Conservation (phyloP, 148 eudicot genomes). For the Simmondsia chinensis region DNA sequence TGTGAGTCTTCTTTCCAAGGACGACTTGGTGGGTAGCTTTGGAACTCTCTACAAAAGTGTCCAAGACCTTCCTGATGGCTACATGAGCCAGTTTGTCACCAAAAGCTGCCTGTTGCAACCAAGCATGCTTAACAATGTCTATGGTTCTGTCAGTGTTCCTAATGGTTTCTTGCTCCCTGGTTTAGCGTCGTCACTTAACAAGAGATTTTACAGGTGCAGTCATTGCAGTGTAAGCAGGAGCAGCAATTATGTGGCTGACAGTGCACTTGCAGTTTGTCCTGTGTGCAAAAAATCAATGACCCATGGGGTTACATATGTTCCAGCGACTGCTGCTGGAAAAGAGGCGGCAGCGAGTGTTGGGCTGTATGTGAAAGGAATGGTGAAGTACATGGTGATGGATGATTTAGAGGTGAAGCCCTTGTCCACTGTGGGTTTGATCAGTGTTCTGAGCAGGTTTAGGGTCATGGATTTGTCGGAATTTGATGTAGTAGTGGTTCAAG, state of each 20-base stretch:
- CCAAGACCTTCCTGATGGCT: neutral
- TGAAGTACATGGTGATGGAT: slow-evolving; percentile 7
- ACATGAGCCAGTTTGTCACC: neutral
- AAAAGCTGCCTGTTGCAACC: neutral
- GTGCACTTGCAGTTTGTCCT: no score
- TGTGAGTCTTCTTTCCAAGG: slow-evolving; percentile 1
- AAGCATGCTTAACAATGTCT: neutral
- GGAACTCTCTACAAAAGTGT: slow-evolving; percentile 13
- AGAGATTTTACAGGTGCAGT: no score
- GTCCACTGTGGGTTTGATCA: neutral
- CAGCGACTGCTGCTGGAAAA: no score
- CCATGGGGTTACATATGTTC: no score
- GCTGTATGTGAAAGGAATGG: neutral
- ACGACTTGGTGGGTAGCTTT: slow-evolving; percentile 11
- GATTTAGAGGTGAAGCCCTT: slow-evolving; percentile 11
- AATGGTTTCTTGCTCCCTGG: no score
- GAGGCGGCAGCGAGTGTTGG: no score
- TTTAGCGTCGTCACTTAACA: no score
- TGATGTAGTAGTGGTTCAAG: slow-evolving; percentile 1
- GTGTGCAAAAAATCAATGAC: no score
- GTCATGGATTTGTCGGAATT: neutral
- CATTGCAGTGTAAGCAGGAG: no score
- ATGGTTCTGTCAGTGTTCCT: no score
- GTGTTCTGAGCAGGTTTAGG: neutral
- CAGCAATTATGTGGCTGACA: no score